These are phyloP conservation scores for Candida mesenterica DNA, from an alignment of 1,139 yeast genomes.

Conservation along the genomic window DNA sequence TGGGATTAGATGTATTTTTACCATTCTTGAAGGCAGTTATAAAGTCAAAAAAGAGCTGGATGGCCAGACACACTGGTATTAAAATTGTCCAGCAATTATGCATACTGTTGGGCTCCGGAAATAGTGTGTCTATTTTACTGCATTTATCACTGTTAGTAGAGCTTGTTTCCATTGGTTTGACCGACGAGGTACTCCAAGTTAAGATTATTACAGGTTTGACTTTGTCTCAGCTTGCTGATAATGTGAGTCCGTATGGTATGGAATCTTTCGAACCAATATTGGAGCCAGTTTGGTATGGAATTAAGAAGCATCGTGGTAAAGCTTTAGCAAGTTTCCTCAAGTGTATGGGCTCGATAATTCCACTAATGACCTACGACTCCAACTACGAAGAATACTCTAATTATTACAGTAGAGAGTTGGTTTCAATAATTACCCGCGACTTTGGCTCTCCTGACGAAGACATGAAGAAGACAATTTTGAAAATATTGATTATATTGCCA, in stretches of 20 bases:
- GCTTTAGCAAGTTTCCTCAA: slow-evolving; percentile 72
- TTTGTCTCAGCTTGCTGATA: slow-evolving; percentile 74
- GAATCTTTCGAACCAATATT: slow-evolving; percentile 75
- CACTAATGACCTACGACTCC: slow-evolving; percentile 66
- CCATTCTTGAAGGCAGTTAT: slow-evolving; percentile 87
- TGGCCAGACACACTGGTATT: slow-evolving; percentile 85
- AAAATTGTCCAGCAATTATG: slow-evolving; percentile 78
- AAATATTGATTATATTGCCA: slow-evolving; percentile 33
- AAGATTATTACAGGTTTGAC: slow-evolving; percentile 72
- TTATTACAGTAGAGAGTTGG: slow-evolving; percentile 73
- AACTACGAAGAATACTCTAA: slow-evolving; percentile 68
- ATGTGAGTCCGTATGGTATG: slow-evolving; percentile 87
- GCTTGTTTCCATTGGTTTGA: slow-evolving; percentile 58
- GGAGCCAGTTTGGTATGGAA: slow-evolving; percentile 81
- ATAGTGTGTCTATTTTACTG: slow-evolving; percentile 59
- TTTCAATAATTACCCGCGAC: slow-evolving; percentile 67
- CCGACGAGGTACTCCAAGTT: slow-evolving; percentile 70
- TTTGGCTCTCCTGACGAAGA: slow-evolving; percentile 86
- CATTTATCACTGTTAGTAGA: slow-evolving; percentile 63
- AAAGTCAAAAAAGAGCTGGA: slow-evolving; percentile 76
- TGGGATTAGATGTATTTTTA: slow-evolving; percentile 68
- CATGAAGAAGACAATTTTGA: slow-evolving; percentile 72
- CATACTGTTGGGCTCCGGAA: slow-evolving; percentile 64
- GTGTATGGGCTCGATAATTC: slow-evolving; percentile 78
- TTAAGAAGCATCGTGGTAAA: slow-evolving; percentile 74